Evolutionary conservation across 495 filamentous ascomycete genomes (phyloP), one percentile per base, ranked within the genome.

Genomic region (Daldinia loculata): DNA sequence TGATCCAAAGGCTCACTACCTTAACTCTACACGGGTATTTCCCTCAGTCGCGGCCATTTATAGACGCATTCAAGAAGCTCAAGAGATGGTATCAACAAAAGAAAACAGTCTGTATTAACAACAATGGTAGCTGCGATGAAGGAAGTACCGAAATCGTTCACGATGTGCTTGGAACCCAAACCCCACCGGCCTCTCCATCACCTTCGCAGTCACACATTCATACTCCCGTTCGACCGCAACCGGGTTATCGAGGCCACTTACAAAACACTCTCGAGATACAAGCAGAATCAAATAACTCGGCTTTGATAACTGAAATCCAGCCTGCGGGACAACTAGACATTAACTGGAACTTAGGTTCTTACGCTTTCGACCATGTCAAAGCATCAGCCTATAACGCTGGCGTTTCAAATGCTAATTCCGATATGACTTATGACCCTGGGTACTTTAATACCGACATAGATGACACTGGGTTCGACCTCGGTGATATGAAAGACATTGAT

Each of bases 21-120:
- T 17, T 72, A 43, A 68, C 64, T 30, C 39, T n/a, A 34, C 22
- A 72, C 17, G 70, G 70, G 22, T 58, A 61, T 34, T 72, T 68
- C 56, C 64, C 70, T 6, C 70, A 72, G 32, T 72, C 64, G n/a
- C 55, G 55, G 4, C 70, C 70, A 50, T 72, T 72, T 22, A 4
- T 72, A 51, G 24, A 43, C 15, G 70, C 70, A 30, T 68, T 72
- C 26, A 56, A 53, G 56, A 72, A 68, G 56, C 65, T 72, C n/a
- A 56, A 61, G 19, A 61, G 27, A 11, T 72, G 70, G 70, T 64
- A 24, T 45, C 56, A 58, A n/a, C 64, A 72, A 50, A 72, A 61
- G 60, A 72, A 68, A 45, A 56, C 15, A 1, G 29, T 72, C 12
- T 72, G 70, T n/a, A 52, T 72, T 7, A 72, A 68, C 26, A 65